phyloP scores from a whole-genome alignment of 768 basidiomycete genomes.

The Boletus reticulatus region DNA sequence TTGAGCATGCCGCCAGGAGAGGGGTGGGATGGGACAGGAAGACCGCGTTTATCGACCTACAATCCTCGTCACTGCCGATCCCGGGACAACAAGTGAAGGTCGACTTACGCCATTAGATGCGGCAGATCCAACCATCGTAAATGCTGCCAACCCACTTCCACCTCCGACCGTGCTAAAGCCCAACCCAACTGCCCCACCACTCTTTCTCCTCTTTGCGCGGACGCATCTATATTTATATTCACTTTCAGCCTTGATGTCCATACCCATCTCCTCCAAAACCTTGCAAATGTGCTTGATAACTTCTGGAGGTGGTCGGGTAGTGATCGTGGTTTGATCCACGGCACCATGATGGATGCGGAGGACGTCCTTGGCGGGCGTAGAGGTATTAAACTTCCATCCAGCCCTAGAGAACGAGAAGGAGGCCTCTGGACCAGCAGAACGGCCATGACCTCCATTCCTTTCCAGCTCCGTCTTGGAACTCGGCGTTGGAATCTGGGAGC shows the following conservation, averaged over 20 bases:
- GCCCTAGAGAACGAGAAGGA: conserved; percentile 40
- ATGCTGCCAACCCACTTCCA: conserved; percentile 59
- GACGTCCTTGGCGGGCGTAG: conserved; percentile 40
- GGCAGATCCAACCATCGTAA: conserved; percentile 77
- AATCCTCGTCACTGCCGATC: conserved; percentile 5
- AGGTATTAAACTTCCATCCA: conserved; percentile 33
- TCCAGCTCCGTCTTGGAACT: conserved; percentile 24
- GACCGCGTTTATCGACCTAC: conserved; percentile 86
- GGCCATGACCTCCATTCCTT: conserved; percentile 18
- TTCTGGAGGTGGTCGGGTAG: conserved; percentile 77
- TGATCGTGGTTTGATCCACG: conserved; percentile 87
- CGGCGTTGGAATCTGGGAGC: conserved; percentile 31
- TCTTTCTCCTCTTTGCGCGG: conserved; percentile 70
- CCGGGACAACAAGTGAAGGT: not conserved
- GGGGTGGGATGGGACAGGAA: conserved; percentile 78
- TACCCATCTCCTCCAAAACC: conserved; percentile 84
- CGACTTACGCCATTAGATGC: conserved; percentile 81
- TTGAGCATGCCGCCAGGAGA: conserved; percentile 79
- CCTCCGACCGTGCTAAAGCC: conserved; percentile 39
- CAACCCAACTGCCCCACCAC: conserved; percentile 41
- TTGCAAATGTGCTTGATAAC: conserved; percentile 84
- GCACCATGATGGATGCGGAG: conserved; percentile 89
- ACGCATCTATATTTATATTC: conserved; percentile 91
- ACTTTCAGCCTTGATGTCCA: conserved; percentile 84
- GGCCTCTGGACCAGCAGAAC: conserved; percentile 20